Conservation (phyloP, 225 moss, liverwort and hornwort genomes). For the Ulota crispa region DNA sequence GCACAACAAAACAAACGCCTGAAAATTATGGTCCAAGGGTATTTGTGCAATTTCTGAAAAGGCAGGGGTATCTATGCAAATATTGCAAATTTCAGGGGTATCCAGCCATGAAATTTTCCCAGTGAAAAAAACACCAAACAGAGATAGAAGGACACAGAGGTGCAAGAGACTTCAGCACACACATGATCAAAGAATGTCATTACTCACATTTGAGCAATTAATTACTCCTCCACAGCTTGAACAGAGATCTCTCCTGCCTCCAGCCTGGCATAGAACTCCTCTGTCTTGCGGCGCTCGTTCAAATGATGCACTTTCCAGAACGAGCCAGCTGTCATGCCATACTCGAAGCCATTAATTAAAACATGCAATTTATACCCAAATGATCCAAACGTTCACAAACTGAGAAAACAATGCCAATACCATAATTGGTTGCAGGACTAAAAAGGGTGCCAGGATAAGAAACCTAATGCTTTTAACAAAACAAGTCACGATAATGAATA, state of each 20-base stretch:
- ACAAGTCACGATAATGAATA: background rate
- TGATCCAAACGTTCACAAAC: background rate
- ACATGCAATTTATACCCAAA: background rate
- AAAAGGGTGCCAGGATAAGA: background rate
- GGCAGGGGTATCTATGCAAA: no score
- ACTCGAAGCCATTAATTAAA: background rate
- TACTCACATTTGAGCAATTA: conserved; percentile 11
- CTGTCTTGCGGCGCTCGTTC: conserved; percentile 58
- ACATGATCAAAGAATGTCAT: background rate
- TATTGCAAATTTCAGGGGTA: no score
- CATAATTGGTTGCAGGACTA: background rate
- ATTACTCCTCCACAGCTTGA: conserved; percentile 24
- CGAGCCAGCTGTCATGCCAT: conserved; percentile 33
- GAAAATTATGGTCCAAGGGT: no score
- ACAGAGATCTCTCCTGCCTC: conserved; percentile 56
- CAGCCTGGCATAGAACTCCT: conserved; percentile 52
- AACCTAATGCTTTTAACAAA: background rate
- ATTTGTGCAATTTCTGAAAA: no score
- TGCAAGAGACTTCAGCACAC: background rate
- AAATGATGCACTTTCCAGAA: conserved; percentile 60
- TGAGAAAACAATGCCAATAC: background rate
- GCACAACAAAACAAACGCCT: no score
- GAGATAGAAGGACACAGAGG: background rate
- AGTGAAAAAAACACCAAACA: background rate
- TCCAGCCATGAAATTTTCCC: no score